phyloP scores from a whole-genome alignment of 2,329 filamentous ascomycete genomes.

The Bipolaris oryzae region DNA sequence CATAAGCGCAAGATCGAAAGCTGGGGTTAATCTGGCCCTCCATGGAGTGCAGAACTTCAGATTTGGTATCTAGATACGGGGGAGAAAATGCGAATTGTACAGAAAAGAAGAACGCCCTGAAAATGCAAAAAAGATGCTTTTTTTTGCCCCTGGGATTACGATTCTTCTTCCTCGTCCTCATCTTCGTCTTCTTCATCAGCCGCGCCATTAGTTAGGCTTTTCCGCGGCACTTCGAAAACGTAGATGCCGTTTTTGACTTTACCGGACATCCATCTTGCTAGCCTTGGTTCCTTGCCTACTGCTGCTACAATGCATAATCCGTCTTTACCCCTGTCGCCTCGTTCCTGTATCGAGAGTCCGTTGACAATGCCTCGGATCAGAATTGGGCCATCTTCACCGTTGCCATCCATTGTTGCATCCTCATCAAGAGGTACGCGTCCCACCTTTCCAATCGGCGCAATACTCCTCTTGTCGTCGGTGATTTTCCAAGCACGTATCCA shows the following conservation, averaged over 20 bases:
- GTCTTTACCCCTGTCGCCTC: constrained; percentile 73
- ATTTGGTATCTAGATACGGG: constrained; percentile 28
- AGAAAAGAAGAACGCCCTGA: constrained; percentile 9
- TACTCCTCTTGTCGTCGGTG: constrained; percentile 71
- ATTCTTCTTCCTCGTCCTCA: constrained; percentile 11
- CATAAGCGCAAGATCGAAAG: not conserved
- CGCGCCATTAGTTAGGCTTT: constrained; percentile 29
- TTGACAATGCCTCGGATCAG: constrained; percentile 80
- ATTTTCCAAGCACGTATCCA: constrained; percentile 84
- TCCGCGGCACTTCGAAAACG: constrained; percentile 77
- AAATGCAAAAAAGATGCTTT: constrained; percentile 19
- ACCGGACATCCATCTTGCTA: constrained; percentile 79
- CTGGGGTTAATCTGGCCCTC: not conserved
- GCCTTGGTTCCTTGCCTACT: constrained; percentile 81
- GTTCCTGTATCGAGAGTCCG: constrained; percentile 84
- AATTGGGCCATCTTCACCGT: constrained; percentile 28
- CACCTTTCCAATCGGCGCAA: constrained; percentile 74
- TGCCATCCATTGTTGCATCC: constrained; percentile 16
- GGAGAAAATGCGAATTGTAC: not conserved
- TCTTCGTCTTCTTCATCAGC: constrained; percentile 15
- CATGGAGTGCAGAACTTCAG: constrained; percentile 9
- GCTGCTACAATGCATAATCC: constrained; percentile 86
- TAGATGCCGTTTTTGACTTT: constrained; percentile 80
- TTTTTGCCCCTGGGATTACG: not conserved
- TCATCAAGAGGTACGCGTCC: constrained; percentile 49